These are phyloP conservation scores for Allium cepa DNA, from an alignment of 106 monocot genomes.

Conservation along the genomic window DNA sequence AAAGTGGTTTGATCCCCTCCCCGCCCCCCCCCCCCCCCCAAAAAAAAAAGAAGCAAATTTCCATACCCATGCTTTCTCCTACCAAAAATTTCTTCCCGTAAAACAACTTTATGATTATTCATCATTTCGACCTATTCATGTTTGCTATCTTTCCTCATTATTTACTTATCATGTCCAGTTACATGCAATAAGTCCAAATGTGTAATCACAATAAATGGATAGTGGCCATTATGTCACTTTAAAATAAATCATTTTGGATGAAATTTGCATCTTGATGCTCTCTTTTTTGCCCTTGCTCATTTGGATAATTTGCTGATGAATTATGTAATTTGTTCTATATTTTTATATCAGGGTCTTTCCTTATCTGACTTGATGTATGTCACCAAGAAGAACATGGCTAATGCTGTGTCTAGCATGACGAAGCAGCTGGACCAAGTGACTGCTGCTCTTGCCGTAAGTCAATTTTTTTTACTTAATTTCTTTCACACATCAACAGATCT, in stretches of 20 bases:
- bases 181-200: too few species aligned
- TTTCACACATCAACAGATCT: too few species aligned
- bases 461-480: too few species aligned
- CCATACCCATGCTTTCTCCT: too few species aligned
- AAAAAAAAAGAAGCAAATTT: too few species aligned
- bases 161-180: too few species aligned
- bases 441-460: constrained; percentile 76
- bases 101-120: too few species aligned
- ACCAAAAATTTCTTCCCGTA: too few species aligned
- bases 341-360: constrained; percentile 46
- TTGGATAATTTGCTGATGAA: neutral
- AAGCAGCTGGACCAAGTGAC: constrained; percentile 87
- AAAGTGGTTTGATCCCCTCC: too few species aligned
- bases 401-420: constrained; percentile 89
- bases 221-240: neutral
- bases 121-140: too few species aligned
- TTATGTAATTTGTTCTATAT: constrained; percentile 5
- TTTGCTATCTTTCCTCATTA: too few species aligned
- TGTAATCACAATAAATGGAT: neutral
- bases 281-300: neutral
- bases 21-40: too few species aligned
- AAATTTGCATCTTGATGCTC: neutral
- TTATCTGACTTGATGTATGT: constrained; percentile 93
- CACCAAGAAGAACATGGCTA: constrained; percentile 87
- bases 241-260: neutral